These are phyloP conservation scores for Aspergillus texensis DNA, from an alignment of 2,329 filamentous ascomycete genomes.

Conservation along the genomic window DNA sequence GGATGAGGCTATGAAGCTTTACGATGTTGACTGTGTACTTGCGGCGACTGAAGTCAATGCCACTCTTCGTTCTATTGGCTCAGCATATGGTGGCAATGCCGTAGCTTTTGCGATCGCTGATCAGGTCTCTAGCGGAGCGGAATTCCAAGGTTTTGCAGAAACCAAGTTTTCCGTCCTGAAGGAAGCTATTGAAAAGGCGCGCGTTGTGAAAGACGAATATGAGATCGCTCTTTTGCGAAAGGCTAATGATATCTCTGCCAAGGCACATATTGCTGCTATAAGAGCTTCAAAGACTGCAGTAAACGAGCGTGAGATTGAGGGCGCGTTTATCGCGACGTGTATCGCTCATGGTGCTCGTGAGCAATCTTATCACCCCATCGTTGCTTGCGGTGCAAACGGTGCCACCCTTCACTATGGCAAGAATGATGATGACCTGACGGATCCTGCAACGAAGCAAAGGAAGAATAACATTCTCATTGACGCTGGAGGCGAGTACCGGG, in stretches of 20 bases:
- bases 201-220: constrained; percentile 82
- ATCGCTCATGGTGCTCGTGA: constrained; percentile 71
- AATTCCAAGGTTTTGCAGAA: constrained; percentile 69
- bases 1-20: constrained; percentile 73
- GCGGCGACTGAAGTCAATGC: constrained; percentile 74
- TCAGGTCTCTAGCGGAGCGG: constrained; percentile 72
- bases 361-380: constrained; percentile 88
- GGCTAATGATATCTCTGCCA: constrained; percentile 77
- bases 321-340: constrained; percentile 73
- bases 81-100: constrained; percentile 39
- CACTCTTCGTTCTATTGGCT: constrained; percentile 59
- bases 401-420: constrained; percentile 83
- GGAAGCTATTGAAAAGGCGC: constrained; percentile 75
- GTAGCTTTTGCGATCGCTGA: constrained; percentile 76
- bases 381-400: constrained; percentile 79
- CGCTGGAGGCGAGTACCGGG: constrained; percentile 80
- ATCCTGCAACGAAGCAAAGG: constrained; percentile 40
- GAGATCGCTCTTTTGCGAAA: constrained; percentile 80
- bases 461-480: constrained; percentile 80
- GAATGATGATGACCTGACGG: constrained; percentile 73
- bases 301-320: constrained; percentile 84
- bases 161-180: constrained; percentile 65
- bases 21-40: constrained; percentile 79
- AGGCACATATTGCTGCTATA: constrained; percentile 75
- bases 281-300: constrained; percentile 62